Evolutionary conservation across 495 filamentous ascomycete species (phyloP).

Genomic region (Pyrenula massariospora): DNA sequence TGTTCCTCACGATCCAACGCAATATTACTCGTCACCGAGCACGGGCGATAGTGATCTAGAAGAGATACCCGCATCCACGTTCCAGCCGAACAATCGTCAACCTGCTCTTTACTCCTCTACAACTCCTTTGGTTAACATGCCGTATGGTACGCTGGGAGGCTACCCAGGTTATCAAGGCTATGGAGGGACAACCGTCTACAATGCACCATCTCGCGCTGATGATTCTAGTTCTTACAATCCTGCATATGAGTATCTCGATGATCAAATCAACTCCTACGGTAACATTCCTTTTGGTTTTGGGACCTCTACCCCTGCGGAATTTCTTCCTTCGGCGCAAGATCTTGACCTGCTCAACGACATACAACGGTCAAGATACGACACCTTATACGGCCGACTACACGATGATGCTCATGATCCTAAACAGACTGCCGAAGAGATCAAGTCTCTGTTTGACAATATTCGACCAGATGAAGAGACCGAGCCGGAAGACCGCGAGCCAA

Average conservation of each 20-base stretch:
- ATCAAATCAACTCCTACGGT: conserved; percentile 4
- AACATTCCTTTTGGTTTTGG: not conserved
- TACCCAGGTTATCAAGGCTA: not conserved
- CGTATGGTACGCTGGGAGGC: conserved; percentile 1
- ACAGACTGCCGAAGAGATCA: conserved; percentile 52
- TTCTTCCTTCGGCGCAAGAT: conserved; percentile 5
- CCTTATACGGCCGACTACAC: conserved; percentile 3
- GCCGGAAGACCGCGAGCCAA: conserved; percentile 54
- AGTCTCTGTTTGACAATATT: conserved; percentile 58
- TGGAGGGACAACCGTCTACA: conserved; percentile 1
- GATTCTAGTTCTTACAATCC: conserved; percentile 5
- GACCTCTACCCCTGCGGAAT: not conserved
- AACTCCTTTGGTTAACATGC: not conserved
- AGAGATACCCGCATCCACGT: conserved; percentile 13
- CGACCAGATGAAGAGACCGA: conserved; percentile 61
- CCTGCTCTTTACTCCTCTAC: not conserved
- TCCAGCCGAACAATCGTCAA: conserved; percentile 2
- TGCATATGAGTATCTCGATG: conserved; percentile 7
- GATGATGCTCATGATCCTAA: conserved; percentile 36
- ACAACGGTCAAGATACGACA: not conserved
- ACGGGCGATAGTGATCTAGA: conserved; percentile 17
- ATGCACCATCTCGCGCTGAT: not conserved
- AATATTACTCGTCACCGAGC: conserved; percentile 4
- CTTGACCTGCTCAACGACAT: not conserved
- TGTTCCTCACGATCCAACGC: not conserved